Evolutionary conservation across 1,284 basidiomycete genomes (phyloP).

Genomic region (Microbotryum silenes-acaulis): DNA sequence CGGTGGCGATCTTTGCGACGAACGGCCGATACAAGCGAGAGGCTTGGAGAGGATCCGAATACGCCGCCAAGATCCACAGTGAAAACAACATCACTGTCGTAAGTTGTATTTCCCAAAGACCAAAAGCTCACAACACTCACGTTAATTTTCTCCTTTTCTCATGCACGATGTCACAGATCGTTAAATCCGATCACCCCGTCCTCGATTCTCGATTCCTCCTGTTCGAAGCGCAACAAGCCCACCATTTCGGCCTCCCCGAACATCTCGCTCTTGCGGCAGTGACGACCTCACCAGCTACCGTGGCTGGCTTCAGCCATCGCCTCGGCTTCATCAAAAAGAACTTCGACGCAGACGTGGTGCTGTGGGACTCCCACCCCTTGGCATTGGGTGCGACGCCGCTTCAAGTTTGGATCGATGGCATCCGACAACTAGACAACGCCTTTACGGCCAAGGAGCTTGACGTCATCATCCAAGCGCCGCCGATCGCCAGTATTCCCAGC

Average conservation of each 20-base stretch:
- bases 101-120: background rate
- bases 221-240: slow-evolving; percentile 79
- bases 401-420: slow-evolving; percentile 56
- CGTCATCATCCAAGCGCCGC: slow-evolving; percentile 5
- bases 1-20: slow-evolving; percentile 66
- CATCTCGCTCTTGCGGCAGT: slow-evolving; percentile 62
- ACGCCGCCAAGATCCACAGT: slow-evolving; percentile 67
- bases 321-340: slow-evolving; percentile 66
- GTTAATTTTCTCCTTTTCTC: no score
- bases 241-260: slow-evolving; percentile 53
- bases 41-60: slow-evolving; percentile 75
- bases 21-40: slow-evolving; percentile 70
- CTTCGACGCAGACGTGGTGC: slow-evolving; percentile 58
- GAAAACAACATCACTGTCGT: slow-evolving; percentile 66
- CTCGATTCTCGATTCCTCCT: slow-evolving; percentile 69
- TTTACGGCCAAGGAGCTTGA: slow-evolving; percentile 5
- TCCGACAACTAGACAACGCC: slow-evolving; percentile 41
- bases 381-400: slow-evolving; percentile 54
- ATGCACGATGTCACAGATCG: slow-evolving; percentile 8
- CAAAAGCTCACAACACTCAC: no score
- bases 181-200: slow-evolving; percentile 60
- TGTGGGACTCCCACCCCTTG: slow-evolving; percentile 83
- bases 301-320: slow-evolving; percentile 70
- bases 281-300: slow-evolving; percentile 66
- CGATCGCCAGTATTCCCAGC: slow-evolving; percentile 35